These are phyloP conservation scores for Medicago lupulina DNA, from an alignment of 306 rosid species.

Conservation along the genomic window DNA sequence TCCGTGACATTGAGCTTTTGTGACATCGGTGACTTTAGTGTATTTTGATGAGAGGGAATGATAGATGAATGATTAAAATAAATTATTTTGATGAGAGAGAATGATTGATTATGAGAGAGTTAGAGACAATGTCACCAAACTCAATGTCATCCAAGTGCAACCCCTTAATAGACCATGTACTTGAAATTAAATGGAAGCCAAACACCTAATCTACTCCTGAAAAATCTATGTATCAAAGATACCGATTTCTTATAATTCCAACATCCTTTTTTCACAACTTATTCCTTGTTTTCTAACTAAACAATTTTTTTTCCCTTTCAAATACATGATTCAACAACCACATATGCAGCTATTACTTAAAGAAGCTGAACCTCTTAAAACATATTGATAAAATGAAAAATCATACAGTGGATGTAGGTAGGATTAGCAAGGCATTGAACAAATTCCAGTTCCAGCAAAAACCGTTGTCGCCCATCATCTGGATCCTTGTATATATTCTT, in stretches of 20 bases:
- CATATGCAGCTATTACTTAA: constrained; percentile 14
- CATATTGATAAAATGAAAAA: constrained; percentile 31
- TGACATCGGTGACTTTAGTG: no score
- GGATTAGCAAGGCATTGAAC: constrained; percentile 96
- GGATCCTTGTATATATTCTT: constrained; percentile 80
- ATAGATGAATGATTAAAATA: no score
- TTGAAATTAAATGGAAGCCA: constrained; percentile 6
- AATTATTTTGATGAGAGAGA: no score
- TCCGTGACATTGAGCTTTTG: no score
- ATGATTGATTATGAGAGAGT: no score
- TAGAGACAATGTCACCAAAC: no score
- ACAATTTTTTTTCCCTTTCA: background rate
- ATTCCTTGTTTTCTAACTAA: constrained; percentile 16
- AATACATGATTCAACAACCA: background rate
- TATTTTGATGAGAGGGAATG: no score
- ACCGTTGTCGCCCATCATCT: constrained; percentile 89
- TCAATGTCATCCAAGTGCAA: no score
- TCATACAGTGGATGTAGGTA: constrained; percentile 87
- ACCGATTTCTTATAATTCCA: background rate
- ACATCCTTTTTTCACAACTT: constrained; percentile 4
- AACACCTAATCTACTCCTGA: constrained; percentile 11
- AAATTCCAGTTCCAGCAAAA: constrained; percentile 93
- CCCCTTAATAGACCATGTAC: background rate
- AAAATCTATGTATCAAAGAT: constrained; percentile 16
- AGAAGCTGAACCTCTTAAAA: constrained; percentile 32